Base-by-base conservation (phyloP, 2,329 filamentous ascomycete species). In the Fusarium floridanum region DNA sequence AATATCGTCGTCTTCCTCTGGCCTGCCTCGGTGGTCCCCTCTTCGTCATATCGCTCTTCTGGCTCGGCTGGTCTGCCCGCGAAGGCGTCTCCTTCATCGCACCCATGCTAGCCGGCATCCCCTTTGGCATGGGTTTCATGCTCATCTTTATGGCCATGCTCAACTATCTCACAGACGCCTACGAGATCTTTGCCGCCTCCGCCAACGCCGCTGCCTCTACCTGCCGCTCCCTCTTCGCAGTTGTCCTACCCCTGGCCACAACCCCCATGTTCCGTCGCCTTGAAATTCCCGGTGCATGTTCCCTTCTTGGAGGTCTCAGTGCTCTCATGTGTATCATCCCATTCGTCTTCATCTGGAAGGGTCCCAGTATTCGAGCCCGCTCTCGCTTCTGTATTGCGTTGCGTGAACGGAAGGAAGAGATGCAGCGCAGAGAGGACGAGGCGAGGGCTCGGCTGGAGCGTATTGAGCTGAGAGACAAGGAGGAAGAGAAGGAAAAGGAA, bases 181-280 rank as follows among this genome's bases (percentile, higher is more conserved):
- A 93, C 80, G 88, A 90, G 73, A 87, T 91, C 55, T 93, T 89
- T 76, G 90, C 91, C 57, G 91, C 92, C 79, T 91, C 92, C 24
- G 95, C 94, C 79, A 98, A 89, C 53, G 96, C 97, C 79, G 93
- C 86, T 62, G 97, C 85, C 84, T 98, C 97, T 66, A 97, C 84
- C 84, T 98, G 94, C 1, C 95, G 97, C 64, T 97, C 97, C 93
- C 94, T 98, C 82, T 97, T 96, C 2, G 94, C 95, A 53, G 95
- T 98, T 1, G 82, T 91, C 1, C 83, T 93, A 55, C 91, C 91
- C 5, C 83, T 93, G 20, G 87, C 87, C 12, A 87, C 87, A 4
- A 81, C 82, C 3, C 83, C 83, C 67, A 88, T 90, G 86, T 89
- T 89, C 69, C 67, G 73, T 3, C 79, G 78, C 4, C 82, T 90